Evolutionary conservation across 1,139 yeast species (phyloP).

Genomic region (Yarrowia galli): DNA sequence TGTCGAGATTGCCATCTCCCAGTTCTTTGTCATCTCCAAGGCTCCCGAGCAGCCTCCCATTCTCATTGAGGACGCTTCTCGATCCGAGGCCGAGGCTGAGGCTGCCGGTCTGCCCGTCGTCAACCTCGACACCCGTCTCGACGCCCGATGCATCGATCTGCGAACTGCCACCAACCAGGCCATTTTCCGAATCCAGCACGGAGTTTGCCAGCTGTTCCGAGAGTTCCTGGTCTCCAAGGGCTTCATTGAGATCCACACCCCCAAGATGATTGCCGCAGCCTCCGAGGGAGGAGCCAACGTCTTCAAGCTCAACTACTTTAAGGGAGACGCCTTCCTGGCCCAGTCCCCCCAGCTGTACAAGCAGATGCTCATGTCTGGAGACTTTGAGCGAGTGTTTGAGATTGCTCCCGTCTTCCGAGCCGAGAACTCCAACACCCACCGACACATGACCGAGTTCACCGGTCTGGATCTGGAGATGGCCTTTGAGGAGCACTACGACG

Average conservation of each 20-base stretch:
- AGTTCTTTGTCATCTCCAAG: conserved; percentile 78
- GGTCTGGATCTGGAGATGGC: conserved; percentile 99
- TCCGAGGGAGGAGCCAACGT: conserved; percentile 99
- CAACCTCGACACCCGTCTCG: conserved; percentile 94
- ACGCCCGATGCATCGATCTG: conserved; percentile 92
- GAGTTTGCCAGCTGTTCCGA: conserved; percentile 85
- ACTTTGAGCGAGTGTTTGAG: conserved; percentile 94
- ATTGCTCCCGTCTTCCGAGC: conserved; percentile 99
- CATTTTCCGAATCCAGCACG: conserved; percentile 91
- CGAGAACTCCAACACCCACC: conserved; percentile 97
- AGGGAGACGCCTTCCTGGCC: conserved; percentile 90
- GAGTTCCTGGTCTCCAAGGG: conserved; percentile 75
- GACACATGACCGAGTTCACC: conserved; percentile 98
- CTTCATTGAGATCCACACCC: conserved; percentile 93
- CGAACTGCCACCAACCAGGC: conserved; percentile 98
- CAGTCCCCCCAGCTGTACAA: conserved; percentile 98
- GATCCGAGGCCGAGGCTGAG: conserved; percentile 95
- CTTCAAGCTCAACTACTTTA: conserved; percentile 90
- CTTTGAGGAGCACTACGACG: conserved; percentile 97
- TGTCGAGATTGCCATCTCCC: conserved; percentile 78
- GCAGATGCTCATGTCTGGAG: conserved; percentile 97
- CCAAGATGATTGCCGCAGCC: conserved; percentile 92
- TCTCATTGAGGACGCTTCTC: conserved; percentile 92
- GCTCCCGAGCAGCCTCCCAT: conserved; percentile 94
- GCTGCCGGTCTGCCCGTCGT: conserved; percentile 91